Base-by-base conservation (phyloP, 1,284 basidiomycete genomes). In the Inonotus obliquus region DNA sequence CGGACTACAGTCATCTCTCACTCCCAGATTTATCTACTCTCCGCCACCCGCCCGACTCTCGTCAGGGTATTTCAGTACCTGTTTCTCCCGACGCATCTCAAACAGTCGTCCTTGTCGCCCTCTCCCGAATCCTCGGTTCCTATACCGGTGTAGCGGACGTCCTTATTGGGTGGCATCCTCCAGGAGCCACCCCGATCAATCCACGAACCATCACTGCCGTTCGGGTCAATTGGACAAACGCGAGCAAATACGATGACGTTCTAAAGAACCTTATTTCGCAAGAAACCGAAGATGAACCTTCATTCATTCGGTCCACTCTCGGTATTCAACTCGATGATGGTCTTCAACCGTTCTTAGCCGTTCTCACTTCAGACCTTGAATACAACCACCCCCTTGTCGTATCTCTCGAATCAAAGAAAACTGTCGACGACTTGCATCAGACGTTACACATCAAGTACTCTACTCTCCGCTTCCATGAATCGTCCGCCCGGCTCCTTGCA, bases 111-210 rank as follows among this genome's bases (percentile, higher is more conserved):
- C 63, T 79, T 19, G 67, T 73, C 7, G 73, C 74, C 4, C 67
- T 77, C 45, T 73, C 72, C 4, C 71, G 74, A 13, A 66, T 77
- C 27, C 67, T 81, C 9, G 78, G 77, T 37, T 67, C 71, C 44
- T 80, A 79, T 65, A 76, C 74, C 60, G 73, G 71, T 38, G 68
- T 66, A 29, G 68, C 70, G 1, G 78, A 81, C 64, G 65, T 81
- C 4, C 69, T 80, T 2, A 58, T 81, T 35, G 76, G 72, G n/a
- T 54, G 77, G 45, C 67, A 65, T 56, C 61, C 63, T 37, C 65
- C 51, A 35, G 57, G 60, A 29, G 4, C 9, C 10, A 61, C 65
- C 35, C 63, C 35, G 25, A 45, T 4, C 4, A 23, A 32, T 25
- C 10, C 7, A 10, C 29, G 39, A 10, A 54, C 59, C 7, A 39